Conservation (phyloP, 1,284 basidiomycete species). For the Hypsizygus ulmarius region DNA sequence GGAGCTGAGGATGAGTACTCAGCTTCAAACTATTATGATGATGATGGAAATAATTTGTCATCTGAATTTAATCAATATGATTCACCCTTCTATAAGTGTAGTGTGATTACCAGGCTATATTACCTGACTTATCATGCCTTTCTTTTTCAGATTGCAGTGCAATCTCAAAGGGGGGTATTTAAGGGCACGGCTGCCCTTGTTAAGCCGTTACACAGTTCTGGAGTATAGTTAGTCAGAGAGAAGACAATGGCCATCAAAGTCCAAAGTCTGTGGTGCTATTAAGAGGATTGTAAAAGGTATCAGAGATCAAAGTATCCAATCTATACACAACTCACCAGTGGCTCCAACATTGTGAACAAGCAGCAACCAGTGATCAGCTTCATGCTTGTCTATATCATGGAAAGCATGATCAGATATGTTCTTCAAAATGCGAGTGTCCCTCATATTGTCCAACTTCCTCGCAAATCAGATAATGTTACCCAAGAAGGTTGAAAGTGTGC, state of each 20-base stretch:
- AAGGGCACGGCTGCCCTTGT: too few species aligned
- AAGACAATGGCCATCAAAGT: conserved; percentile 62
- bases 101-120: too few species aligned
- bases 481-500: conserved; percentile 39
- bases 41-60: too few species aligned
- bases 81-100: too few species aligned
- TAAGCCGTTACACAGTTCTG: too few species aligned
- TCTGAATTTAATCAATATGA: too few species aligned
- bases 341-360: conserved; percentile 63
- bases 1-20: too few species aligned
- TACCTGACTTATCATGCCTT: too few species aligned
- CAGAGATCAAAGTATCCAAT: background rate
- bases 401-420: conserved; percentile 61
- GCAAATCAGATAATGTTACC: conserved; percentile 39
- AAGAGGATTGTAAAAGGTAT: background rate
- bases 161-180: too few species aligned
- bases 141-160: too few species aligned
- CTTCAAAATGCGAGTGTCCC: conserved; percentile 58
- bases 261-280: conserved; percentile 68
- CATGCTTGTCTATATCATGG: conserved; percentile 55
- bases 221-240: conserved; percentile 59
- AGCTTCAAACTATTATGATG: too few species aligned
- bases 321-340: conserved; percentile 44
- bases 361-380: conserved; percentile 76
- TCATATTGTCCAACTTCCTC: conserved; percentile 42